phyloP scores from a whole-genome alignment of 225 moss, liverwort and hornwort genomes.

The Neckera pumila region DNA sequence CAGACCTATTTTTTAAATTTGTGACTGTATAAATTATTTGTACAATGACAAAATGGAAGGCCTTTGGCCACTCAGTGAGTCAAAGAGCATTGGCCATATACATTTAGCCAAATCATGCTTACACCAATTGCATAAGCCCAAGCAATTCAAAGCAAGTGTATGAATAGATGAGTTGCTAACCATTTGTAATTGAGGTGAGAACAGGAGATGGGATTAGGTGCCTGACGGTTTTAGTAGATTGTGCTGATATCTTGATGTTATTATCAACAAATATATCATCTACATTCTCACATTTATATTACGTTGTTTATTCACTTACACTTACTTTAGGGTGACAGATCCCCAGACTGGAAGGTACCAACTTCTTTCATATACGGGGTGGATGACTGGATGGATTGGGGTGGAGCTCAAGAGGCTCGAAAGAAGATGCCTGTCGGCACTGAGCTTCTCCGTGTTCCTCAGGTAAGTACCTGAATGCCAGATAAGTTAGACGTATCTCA shows the following conservation, averaged over 20 bases:
- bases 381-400: conserved; percentile 74
- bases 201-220: neutral
- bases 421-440: conserved; percentile 39
- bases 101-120: neutral
- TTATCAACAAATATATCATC: neutral
- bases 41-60: neutral
- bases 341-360: conserved; percentile 65
- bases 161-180: neutral
- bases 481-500: neutral
- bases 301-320: neutral
- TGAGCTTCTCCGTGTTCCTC: conserved; percentile 53
- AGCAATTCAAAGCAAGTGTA: neutral
- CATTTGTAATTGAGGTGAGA: neutral
- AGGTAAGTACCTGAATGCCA: conserved; percentile 4
- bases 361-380: conserved; percentile 64
- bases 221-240: too few relatives aligned
- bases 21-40: neutral
- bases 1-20: neutral
- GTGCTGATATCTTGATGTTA: neutral
- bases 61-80: neutral
- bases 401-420: conserved; percentile 50
- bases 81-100: neutral
- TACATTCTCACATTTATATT: neutral
- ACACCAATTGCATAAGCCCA: neutral
- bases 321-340: conserved; percentile 7